Conservation (phyloP, 768 basidiomycete species). For the Boletus vinaceobasis region DNA sequence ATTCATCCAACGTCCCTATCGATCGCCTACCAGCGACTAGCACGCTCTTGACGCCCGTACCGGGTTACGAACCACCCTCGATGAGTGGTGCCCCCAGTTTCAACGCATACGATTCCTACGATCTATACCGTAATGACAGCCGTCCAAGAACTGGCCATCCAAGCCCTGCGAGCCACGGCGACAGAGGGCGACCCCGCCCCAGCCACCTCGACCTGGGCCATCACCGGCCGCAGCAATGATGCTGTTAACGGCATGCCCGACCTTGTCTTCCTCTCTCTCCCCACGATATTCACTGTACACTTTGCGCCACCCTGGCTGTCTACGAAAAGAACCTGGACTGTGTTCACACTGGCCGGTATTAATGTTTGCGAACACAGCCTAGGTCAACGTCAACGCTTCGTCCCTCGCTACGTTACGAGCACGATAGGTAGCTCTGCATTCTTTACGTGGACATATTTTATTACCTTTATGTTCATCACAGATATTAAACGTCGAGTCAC, state of each 20-base stretch:
- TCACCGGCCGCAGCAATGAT: constrained; percentile 7
- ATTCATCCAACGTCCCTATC: constrained; percentile 18
- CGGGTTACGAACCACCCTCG: constrained; percentile 51
- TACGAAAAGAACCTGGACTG: constrained; percentile 5
- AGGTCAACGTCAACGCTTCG: neutral
- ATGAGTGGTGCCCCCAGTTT: constrained; percentile 18
- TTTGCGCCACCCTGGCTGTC: constrained; percentile 1
- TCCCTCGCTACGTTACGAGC: constrained; percentile 5
- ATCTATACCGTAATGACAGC: constrained; percentile 38
- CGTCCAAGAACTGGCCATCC: constrained; percentile 43
- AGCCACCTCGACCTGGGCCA: constrained; percentile 12
- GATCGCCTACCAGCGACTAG: constrained; percentile 58
- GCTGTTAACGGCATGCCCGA: neutral
- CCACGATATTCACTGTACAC: constrained; percentile 1
- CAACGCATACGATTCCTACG: constrained; percentile 28
- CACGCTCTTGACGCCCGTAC: constrained; percentile 69
- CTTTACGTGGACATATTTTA: constrained; percentile 29
- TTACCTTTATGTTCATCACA: constrained; percentile 22
- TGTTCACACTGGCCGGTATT: constrained; percentile 4
- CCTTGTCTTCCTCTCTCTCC: neutral
- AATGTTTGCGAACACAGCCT: constrained; percentile 1
- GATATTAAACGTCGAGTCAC: constrained; percentile 14
- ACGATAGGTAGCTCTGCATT: constrained; percentile 17
- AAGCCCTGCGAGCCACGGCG: constrained; percentile 20
- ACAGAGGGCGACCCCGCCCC: constrained; percentile 22